These are phyloP conservation scores for Daldinia grandis DNA, from an alignment of 495 filamentous ascomycete genomes.

Conservation along the genomic window DNA sequence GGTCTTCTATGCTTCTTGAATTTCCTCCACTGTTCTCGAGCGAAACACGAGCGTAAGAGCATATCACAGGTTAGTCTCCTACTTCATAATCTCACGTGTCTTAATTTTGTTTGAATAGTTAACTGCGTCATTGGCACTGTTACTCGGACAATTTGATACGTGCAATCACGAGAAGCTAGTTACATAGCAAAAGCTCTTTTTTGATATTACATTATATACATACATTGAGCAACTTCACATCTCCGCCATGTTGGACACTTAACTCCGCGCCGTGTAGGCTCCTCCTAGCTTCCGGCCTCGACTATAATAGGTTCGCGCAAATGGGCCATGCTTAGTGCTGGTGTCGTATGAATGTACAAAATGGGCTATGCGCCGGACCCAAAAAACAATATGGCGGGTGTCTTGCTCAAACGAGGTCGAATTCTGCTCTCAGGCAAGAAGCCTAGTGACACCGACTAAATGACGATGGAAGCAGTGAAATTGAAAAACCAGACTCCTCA, in stretches of 20 bases:
- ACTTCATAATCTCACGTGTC: background rate
- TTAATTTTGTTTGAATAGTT: background rate
- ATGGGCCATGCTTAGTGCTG: constrained; percentile 14
- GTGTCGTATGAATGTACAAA: constrained; percentile 40
- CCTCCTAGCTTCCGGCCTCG: constrained; percentile 8
- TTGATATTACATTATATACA: constrained; percentile 43
- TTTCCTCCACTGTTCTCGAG: too few relatives aligned
- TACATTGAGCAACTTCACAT: constrained; percentile 28
- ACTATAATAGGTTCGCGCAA: constrained; percentile 10
- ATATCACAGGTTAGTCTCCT: background rate
- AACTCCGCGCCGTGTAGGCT: constrained; percentile 22
- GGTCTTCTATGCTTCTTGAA: too few relatives aligned
- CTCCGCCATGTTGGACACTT: constrained; percentile 22
- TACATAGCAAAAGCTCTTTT: constrained; percentile 33
- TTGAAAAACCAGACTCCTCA: constrained; percentile 39
- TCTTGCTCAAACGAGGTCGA: constrained; percentile 11
- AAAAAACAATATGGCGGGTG: constrained; percentile 26
- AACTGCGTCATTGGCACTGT: background rate
- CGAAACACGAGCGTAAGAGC: too few relatives aligned
- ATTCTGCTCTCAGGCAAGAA: constrained; percentile 1
- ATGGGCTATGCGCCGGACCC: constrained; percentile 28
- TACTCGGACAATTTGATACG: background rate
- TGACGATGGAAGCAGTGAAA: constrained; percentile 14
- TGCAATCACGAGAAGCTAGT: constrained; percentile 8
- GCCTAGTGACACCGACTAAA: constrained; percentile 10